Conservation (phyloP, 768 basidiomycete genomes). For the Boletales sp. region DNA sequence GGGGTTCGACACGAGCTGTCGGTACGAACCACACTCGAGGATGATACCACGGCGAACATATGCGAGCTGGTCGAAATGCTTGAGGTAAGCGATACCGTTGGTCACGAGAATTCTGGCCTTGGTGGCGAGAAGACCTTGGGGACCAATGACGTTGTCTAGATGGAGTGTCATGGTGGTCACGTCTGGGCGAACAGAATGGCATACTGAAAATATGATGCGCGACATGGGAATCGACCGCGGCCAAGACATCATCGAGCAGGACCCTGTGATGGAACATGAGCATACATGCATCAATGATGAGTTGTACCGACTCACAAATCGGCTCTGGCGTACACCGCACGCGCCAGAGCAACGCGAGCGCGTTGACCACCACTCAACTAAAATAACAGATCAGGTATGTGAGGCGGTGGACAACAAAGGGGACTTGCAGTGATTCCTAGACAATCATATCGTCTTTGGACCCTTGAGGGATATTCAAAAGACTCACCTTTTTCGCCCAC, state of each 20-base stretch:
- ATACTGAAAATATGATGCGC: slow-evolving; percentile 81
- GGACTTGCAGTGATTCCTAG: slow-evolving; percentile 55
- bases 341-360: slow-evolving; percentile 78
- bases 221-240: slow-evolving; percentile 84
- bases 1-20: slow-evolving; percentile 52
- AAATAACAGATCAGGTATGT: slow-evolving; percentile 11
- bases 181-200: background rate
- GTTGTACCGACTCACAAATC: slow-evolving; percentile 57
- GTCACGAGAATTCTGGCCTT: slow-evolving; percentile 88
- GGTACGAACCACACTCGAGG: slow-evolving; percentile 69
- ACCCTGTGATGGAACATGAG: slow-evolving; percentile 37
- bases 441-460: background rate
- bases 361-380: slow-evolving; percentile 83
- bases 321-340: slow-evolving; percentile 88
- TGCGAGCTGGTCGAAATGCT: slow-evolving; percentile 68
- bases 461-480: too few relatives aligned
- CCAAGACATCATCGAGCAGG: slow-evolving; percentile 87
- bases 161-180: background rate
- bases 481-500: slow-evolving; percentile 77
- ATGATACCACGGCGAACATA: slow-evolving; percentile 83
- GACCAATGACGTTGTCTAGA: slow-evolving; percentile 81
- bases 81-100: slow-evolving; percentile 81
- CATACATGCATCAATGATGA: background rate
- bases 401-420: background rate
- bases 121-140: slow-evolving; percentile 72